Evolutionary conservation across 116 monocot genomes (phyloP).

Genomic region (Trichopus zeylanicus): DNA sequence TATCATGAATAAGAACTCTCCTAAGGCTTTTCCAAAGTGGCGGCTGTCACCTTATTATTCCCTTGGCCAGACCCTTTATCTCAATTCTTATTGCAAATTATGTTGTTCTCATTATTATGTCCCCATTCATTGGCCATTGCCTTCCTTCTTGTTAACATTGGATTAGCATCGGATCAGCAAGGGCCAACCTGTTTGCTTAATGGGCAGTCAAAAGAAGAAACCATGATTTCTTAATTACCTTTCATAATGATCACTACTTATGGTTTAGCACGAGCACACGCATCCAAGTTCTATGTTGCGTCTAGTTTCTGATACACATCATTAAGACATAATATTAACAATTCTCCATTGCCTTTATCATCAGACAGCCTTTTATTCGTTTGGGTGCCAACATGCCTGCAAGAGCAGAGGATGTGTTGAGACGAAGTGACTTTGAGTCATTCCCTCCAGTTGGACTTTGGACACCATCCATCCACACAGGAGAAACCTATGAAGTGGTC

Average conservation of each 20-base stretch:
- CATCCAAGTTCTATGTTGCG: no score
- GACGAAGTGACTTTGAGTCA: conserved; percentile 27
- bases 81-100: no score
- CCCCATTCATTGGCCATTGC: conserved; percentile 9
- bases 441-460: conserved; percentile 8
- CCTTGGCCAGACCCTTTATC: no score
- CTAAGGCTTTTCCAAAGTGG: no score
- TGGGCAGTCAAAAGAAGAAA: neutral
- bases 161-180: conserved; percentile 11
- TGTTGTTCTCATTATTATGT: conserved; percentile 11
- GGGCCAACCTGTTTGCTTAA: conserved; percentile 8
- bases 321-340: neutral
- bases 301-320: no score
- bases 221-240: no score
- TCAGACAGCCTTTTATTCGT: conserved; percentile 38
- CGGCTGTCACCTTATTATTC: no score
- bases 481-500: conserved; percentile 41
- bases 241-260: no score
- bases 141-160: neutral
- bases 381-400: conserved; percentile 60
- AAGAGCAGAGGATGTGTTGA: conserved; percentile 40
- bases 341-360: neutral
- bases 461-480: neutral
- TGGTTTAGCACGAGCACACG: no score
- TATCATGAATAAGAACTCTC: no score